Percentiles rank a stretch among this genome's conserved stretches.
Conservation (phyloP, 208 protist genomes). For the Crithidia bombi region DNA sequence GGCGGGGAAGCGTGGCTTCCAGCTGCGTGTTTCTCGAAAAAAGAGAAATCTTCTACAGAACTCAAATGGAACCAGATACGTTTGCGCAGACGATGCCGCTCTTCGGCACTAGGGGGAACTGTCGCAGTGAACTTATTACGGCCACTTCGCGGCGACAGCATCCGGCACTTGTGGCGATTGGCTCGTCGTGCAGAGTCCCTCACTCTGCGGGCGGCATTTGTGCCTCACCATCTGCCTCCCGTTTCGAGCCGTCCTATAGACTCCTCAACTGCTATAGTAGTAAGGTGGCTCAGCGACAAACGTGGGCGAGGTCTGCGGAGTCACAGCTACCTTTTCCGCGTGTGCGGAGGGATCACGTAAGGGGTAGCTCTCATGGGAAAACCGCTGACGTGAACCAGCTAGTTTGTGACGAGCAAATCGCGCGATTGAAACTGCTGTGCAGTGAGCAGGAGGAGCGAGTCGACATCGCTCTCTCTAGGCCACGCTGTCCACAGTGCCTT, state of each 20-base stretch:
- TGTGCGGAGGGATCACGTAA: background rate
- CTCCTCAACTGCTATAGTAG: background rate
- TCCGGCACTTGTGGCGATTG: conserved; percentile 16
- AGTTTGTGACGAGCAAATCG: conserved; percentile 22
- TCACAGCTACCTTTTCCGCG: background rate
- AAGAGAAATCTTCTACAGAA: background rate
- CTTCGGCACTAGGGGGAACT: conserved; percentile 3
- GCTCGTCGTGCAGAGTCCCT: conserved; percentile 16
- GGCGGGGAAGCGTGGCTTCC: too few species aligned
- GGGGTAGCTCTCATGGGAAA: background rate
- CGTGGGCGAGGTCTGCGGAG: background rate
- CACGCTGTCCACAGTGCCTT: background rate
- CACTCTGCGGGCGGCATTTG: background rate
- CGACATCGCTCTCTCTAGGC: conserved; percentile 19
- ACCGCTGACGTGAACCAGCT: background rate
- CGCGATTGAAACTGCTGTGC: conserved; percentile 22
- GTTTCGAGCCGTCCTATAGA: background rate
- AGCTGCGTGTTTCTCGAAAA: background rate
- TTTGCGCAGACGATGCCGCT: conserved; percentile 21
- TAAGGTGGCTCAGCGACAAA: background rate
- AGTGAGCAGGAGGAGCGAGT: conserved; percentile 29
- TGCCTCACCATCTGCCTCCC: background rate
- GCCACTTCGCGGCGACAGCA: background rate
- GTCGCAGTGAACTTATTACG: background rate
- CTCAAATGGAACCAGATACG: conserved; percentile 14